Evolutionary conservation across 805 yeast genomes (phyloP).

Genomic region (Teunomyces kruisii): DNA sequence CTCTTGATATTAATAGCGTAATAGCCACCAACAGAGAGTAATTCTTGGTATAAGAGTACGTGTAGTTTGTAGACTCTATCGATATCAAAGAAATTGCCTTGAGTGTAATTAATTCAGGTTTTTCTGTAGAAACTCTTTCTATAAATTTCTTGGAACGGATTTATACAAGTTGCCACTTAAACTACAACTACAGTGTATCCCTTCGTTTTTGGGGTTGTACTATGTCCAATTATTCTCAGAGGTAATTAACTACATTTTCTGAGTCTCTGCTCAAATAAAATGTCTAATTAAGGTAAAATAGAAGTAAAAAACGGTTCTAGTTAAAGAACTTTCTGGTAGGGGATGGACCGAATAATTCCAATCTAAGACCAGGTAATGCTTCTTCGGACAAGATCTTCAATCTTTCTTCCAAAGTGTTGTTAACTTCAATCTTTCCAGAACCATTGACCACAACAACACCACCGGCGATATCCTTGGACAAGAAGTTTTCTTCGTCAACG

Average conservation of each 20-base stretch:
- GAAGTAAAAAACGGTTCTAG: conserved; percentile 30
- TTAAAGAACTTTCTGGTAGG: conserved; percentile 88
- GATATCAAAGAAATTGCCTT: too few species aligned
- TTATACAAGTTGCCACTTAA: too few species aligned
- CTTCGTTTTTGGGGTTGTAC: too few species aligned
- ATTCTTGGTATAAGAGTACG: too few species aligned
- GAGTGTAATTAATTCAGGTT: too few species aligned
- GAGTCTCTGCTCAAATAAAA: conserved; percentile 1
- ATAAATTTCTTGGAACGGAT: too few species aligned
- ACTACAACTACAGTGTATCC: too few species aligned
- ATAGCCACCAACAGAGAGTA: too few species aligned
- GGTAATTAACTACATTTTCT: not conserved
- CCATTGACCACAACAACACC: conserved; percentile 76
- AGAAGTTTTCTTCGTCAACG: conserved; percentile 55
- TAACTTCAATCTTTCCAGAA: conserved; percentile 80
- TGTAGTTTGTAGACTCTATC: too few species aligned
- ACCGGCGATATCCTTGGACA: conserved; percentile 72
- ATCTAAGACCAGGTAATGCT: conserved; percentile 89
- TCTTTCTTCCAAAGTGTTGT: conserved; percentile 95
- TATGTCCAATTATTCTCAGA: not conserved
- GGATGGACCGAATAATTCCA: conserved; percentile 86
- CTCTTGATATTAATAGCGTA: too few species aligned
- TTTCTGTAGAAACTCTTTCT: too few species aligned
- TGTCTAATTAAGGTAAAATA: not conserved
- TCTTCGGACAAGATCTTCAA: conserved; percentile 76